Evolutionary conservation across 2,329 filamentous ascomycete species (phyloP).

Genomic region (Calonectria naviculata): DNA sequence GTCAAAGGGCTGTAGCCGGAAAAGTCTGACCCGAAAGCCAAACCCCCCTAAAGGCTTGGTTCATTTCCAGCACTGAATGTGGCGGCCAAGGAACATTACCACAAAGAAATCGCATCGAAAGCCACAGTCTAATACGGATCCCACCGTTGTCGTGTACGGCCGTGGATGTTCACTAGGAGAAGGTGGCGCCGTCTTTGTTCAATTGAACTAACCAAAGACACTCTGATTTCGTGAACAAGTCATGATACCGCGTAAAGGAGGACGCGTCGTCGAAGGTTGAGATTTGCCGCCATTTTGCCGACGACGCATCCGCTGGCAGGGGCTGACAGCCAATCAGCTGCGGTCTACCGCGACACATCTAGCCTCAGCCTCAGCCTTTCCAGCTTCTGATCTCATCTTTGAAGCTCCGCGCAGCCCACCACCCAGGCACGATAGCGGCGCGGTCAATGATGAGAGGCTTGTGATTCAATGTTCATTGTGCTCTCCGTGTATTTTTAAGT

Average conservation of each 20-base stretch:
- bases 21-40: not conserved
- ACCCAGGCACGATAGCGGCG: constrained; percentile 10
- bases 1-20: not conserved
- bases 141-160: not conserved
- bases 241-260: not conserved
- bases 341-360: constrained; percentile 8
- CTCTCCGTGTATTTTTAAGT: constrained; percentile 25
- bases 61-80: not conserved
- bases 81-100: not conserved
- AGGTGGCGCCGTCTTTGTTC: not conserved
- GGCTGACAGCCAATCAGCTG: constrained; percentile 27
- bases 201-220: not conserved
- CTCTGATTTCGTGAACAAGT: not conserved
- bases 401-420: constrained; percentile 25
- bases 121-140: not conserved
- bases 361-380: constrained; percentile 40
- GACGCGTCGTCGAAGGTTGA: constrained; percentile 15
- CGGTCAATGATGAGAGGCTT: constrained; percentile 24
- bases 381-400: constrained; percentile 19
- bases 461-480: constrained; percentile 19
- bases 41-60: not conserved
- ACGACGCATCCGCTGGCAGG: constrained; percentile 24
- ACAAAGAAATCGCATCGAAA: not conserved
- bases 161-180: too few species aligned
- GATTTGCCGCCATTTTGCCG: constrained; percentile 36